A percentile compares a stretch with the other conserved stretches of the same genome.
Evolutionary conservation across 805 yeast species (phyloP).

Genomic region (Millerozyma miso): DNA sequence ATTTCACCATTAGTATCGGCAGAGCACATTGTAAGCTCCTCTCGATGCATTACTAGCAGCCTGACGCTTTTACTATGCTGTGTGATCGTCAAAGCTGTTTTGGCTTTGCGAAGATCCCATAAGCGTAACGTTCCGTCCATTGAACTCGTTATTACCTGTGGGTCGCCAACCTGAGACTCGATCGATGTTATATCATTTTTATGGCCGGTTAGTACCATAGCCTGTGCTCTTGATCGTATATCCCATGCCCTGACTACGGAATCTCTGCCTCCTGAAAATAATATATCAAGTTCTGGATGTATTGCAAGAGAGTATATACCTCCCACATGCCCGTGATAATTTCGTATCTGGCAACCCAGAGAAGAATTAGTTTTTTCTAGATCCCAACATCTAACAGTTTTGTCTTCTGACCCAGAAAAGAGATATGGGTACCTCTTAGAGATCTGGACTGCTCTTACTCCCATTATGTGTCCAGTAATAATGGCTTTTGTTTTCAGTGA

Average conservation of each 20-base stretch:
- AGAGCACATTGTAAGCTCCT: slow-evolving; percentile 69
- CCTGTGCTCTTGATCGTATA: slow-evolving; percentile 70
- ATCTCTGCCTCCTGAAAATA: slow-evolving; percentile 89
- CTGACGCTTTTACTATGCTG: slow-evolving; percentile 84
- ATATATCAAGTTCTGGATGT: slow-evolving; percentile 82
- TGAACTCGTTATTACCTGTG: slow-evolving; percentile 80
- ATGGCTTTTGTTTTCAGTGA: slow-evolving; percentile 66
- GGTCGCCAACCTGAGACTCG: slow-evolving; percentile 65
- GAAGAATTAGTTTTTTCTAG: slow-evolving; percentile 72
- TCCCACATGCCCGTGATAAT: slow-evolving; percentile 91
- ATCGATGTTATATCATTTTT: slow-evolving; percentile 69
- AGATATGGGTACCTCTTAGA: slow-evolving; percentile 80
- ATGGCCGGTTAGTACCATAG: slow-evolving; percentile 80
- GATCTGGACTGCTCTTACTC: slow-evolving; percentile 71
- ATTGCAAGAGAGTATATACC: slow-evolving; percentile 80
- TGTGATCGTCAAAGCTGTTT: slow-evolving; percentile 65
- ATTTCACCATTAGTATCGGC: slow-evolving; percentile 73
- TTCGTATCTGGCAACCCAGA: slow-evolving; percentile 54
- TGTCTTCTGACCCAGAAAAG: slow-evolving; percentile 91
- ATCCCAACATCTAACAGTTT: slow-evolving; percentile 93
- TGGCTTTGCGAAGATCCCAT: slow-evolving; percentile 89
- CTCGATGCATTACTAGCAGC: slow-evolving; percentile 63
- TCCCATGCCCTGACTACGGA: slow-evolving; percentile 90
- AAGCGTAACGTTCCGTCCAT: slow-evolving; percentile 79
- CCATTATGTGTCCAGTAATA: slow-evolving; percentile 87